These are phyloP conservation scores for Monosporascus sp. DNA, from an alignment of 2,329 filamentous ascomycete species.

Conservation along the genomic window DNA sequence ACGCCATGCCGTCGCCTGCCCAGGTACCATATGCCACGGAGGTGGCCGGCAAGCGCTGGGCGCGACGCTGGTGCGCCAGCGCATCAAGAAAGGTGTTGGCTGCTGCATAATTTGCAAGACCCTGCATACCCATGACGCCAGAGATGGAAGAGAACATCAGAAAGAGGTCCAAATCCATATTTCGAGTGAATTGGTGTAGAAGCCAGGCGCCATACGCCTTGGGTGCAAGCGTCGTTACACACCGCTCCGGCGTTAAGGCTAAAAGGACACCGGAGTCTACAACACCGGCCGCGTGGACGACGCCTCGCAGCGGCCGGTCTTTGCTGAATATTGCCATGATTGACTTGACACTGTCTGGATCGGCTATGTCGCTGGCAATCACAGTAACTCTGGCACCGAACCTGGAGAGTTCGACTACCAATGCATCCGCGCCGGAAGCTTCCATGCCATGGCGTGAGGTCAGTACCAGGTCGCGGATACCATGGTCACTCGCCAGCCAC, in stretches of 20 bases:
- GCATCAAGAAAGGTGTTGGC: conserved; percentile 20
- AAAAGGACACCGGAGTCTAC: conserved; percentile 20
- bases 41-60: conserved; percentile 16
- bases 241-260: conserved; percentile 21
- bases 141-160: conserved; percentile 23
- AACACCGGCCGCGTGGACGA: conserved; percentile 25
- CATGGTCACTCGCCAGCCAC: conserved; percentile 18
- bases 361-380: conserved; percentile 17
- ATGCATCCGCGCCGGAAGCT: conserved; percentile 15
- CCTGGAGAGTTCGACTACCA: conserved; percentile 17
- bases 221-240: conserved; percentile 14
- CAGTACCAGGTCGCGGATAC: conserved; percentile 22
- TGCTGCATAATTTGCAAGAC: conserved; percentile 21
- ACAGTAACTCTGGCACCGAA: conserved; percentile 18
- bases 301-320: conserved; percentile 23
- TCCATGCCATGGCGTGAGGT: conserved; percentile 23
- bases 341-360: conserved; percentile 12
- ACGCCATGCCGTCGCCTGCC: conserved; percentile 23
- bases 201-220: conserved; percentile 21
- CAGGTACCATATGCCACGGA: conserved; percentile 23
- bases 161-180: conserved; percentile 21
- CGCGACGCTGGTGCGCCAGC: conserved; percentile 15
- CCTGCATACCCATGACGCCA: conserved; percentile 20
- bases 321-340: conserved; percentile 16
- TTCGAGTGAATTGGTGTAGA: conserved; percentile 17